phyloP scores from a whole-genome alignment of 164 flowering plant species.

The Macadamia integrifolia region DNA sequence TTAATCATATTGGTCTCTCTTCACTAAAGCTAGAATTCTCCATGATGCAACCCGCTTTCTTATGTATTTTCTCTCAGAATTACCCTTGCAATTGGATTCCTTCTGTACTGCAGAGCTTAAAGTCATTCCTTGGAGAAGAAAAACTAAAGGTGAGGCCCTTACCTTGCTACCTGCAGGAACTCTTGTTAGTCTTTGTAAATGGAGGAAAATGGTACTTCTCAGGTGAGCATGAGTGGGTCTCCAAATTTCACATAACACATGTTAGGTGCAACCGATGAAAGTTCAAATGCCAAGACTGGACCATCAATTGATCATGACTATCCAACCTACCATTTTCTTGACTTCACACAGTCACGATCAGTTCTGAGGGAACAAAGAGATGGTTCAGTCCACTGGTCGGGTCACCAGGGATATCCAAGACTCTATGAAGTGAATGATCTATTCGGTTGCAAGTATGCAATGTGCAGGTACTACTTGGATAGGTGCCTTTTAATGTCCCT shows the following conservation, averaged over 20 bases:
- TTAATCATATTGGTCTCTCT: neutral
- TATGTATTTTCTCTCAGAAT: neutral
- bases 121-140: constrained; percentile 79
- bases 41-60: neutral
- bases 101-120: constrained; percentile 67
- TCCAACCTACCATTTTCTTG: neutral
- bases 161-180: neutral
- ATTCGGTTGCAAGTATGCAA: neutral
- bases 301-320: neutral
- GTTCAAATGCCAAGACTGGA: neutral
- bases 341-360: neutral
- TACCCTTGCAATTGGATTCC: constrained; percentile 3
- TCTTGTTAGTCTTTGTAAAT: neutral
- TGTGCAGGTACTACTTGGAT: neutral
- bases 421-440: neutral
- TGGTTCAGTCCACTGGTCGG: neutral
- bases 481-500: neutral
- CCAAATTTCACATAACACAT: neutral
- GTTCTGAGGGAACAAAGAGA: neutral
- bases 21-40: neutral
- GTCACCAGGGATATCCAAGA: too few species aligned
- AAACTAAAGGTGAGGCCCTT: constrained; percentile 65
- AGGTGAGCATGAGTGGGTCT: neutral
- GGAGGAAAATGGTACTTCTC: neutral
- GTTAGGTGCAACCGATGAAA: neutral